Evolutionary conservation across 1,139 yeast species (phyloP).

Genomic region (Candida sojae): DNA sequence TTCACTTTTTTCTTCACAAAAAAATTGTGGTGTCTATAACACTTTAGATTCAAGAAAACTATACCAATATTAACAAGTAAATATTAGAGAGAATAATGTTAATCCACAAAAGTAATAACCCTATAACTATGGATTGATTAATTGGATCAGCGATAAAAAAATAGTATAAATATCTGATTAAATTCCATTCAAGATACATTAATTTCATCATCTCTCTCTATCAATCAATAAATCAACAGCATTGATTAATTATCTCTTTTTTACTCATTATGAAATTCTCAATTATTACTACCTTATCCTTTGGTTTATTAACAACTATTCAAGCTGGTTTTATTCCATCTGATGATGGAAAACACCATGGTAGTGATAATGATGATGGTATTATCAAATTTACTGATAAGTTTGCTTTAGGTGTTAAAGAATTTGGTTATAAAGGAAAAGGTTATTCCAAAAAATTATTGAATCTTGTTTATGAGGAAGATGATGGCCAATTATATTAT

Average conservation of each 20-base stretch:
- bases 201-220: background rate
- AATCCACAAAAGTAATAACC: no score
- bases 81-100: no score
- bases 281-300: background rate
- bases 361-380: constrained; percentile 3
- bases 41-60: no score
- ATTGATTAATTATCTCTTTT: background rate
- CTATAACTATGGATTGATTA: no score
- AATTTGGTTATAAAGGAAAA: constrained; percentile 2
- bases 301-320: constrained; percentile 6
- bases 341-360: background rate
- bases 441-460: constrained; percentile 1
- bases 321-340: constrained; percentile 7
- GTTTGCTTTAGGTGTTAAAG: constrained; percentile 11
- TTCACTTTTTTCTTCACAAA: no score
- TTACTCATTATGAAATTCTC: constrained; percentile 6
- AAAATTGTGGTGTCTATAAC: no score
- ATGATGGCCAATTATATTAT: constrained; percentile 2
- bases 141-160: background rate
- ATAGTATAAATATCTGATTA: background rate
- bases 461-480: background rate
- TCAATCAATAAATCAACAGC: background rate
- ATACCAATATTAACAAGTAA: no score
- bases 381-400: constrained; percentile 6
- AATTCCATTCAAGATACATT: no score